Base-by-base conservation (phyloP, 176 grass and related monocot species). In the Triticum dicoccoides region DNA sequence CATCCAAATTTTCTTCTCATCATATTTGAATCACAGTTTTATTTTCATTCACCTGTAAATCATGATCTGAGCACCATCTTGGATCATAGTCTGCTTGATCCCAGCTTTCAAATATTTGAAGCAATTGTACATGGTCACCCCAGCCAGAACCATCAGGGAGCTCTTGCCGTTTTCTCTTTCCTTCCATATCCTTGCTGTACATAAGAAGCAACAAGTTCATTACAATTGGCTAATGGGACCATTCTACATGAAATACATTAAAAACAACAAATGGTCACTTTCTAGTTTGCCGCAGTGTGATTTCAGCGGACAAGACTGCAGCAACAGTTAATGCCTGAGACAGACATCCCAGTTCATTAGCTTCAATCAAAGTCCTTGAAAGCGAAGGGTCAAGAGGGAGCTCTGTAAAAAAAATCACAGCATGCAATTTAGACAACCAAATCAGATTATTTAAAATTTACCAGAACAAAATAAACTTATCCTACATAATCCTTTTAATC, bases 21-120 rank as follows among this genome's bases (percentile, higher is more conserved):
- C 51, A 78, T 65, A 75, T 63, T 14, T 65, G 25, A 85, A 71
- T 24, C 7, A 34, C 17, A 17, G 37, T 74, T 35, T 78, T 68
- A 39, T 52, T 77, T 67, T 54, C 39, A 47, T 21, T 81, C 84
- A 98, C 96, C 91, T 95, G 96, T 80, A 98, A 89, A 65, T 94
- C 91, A 94, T 95, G 84, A 76, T 98, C 86, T 20, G 56, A 70
- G 79, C 96, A 98, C 96, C 96, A 98, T 80, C 86, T 92, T 86
- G 86, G 88, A 93, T 98, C 93, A 93, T 98, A 98, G 51, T 84
- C 87, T 34, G 94, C 84, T 82, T 70, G 93, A 61, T 95, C 83
- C 96, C 93, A 98, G 80, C 62, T 91, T 93, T 98, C 96, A 84
- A 92, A 98, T 87, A 95, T 91, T 73, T 98, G 93, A 95, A 98